These are phyloP conservation scores for Ceratocystis eucalypticola DNA, from an alignment of 2,329 filamentous ascomycete genomes.

Conservation along the genomic window DNA sequence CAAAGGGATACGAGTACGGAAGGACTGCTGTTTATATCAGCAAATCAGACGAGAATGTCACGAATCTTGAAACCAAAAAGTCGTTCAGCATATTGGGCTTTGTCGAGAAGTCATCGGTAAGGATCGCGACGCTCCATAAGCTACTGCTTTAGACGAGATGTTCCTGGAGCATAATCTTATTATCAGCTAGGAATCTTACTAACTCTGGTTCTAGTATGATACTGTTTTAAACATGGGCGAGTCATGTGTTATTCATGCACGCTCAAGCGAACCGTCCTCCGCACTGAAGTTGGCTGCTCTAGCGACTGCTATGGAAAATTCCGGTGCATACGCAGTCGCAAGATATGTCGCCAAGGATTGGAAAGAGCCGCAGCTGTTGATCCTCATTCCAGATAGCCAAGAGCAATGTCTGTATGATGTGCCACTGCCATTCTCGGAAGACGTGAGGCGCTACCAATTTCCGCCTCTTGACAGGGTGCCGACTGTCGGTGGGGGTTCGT, in stretches of 20 bases:
- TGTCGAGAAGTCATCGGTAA: conserved; percentile 55
- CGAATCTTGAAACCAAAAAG: conserved; percentile 66
- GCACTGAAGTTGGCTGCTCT: conserved; percentile 77
- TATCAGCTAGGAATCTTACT: not conserved
- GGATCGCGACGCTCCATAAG: conserved; percentile 12
- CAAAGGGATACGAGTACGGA: conserved; percentile 91
- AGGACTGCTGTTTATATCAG: conserved; percentile 82
- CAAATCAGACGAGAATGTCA: conserved; percentile 74
- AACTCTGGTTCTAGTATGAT: conserved; percentile 47
- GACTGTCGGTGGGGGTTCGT: conserved; percentile 67
- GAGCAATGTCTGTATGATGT: conserved; percentile 78
- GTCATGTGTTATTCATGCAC: conserved; percentile 61
- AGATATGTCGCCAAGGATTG: conserved; percentile 73
- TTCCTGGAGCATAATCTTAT: too few relatives aligned
- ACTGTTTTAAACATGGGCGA: conserved; percentile 77
- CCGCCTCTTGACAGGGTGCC: conserved; percentile 77
- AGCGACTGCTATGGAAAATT: conserved; percentile 72
- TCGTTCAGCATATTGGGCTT: conserved; percentile 79
- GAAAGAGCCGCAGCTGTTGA: conserved; percentile 60
- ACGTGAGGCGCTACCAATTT: conserved; percentile 80
- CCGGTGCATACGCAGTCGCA: conserved; percentile 75
- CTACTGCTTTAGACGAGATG: not conserved
- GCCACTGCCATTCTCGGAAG: conserved; percentile 84
- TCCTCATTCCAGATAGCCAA: conserved; percentile 71
- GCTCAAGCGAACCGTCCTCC: conserved; percentile 67